Evolutionary conservation across 2,329 filamentous ascomycete genomes (phyloP), one percentile per base, ranked within the genome.

Genomic region (Calonectria montana): DNA sequence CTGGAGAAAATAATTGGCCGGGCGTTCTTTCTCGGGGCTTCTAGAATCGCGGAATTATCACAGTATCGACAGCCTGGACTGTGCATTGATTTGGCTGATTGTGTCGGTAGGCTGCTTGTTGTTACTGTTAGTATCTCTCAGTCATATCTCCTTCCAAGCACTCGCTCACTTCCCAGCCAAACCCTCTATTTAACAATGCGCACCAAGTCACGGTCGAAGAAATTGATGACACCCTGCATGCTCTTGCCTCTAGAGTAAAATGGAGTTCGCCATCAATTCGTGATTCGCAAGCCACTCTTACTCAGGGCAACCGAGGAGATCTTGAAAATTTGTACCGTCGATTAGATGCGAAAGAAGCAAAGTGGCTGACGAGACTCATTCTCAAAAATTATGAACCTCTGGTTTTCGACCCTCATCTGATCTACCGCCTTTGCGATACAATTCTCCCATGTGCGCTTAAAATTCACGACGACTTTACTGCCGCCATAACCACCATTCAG

Each of bases 281-380:
- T 55, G 80, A 82, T 25, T 81, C 82, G 3, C 78, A 78, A 37
- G 72, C 78, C 16, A 75, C 71, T 66, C 39, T 77, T 37, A 72
- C 75, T 25, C 45, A 69, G 63, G 62, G 76, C 47, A 85, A 77
- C 78, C 89, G 78, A 82, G 82, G 84, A 5, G 81, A 87, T 4
- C 81, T 96, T 1, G 86, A 86, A 23, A 80, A 81, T 0, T 79
- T 96, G 1, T 94, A 93, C 77, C 85, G 83, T 35, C 88, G 90
- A 9, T 80, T 95, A 12, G 86, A 86, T 55, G 90, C 94, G 3
- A 86, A 87, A 50, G 94, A 97, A 79, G 93, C 92, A 4, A 98
- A 98, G 83, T 98, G 96, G 96, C 87, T 98, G 13, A 94, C 94
- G 0, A 89, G 96, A 4, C 85, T 98, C 35, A 87, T 98, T 7